Evolutionary conservation across 2,329 filamentous ascomycete genomes (phyloP), one percentile per base, ranked within the genome.

Genomic region (Botryotinia globosa): DNA sequence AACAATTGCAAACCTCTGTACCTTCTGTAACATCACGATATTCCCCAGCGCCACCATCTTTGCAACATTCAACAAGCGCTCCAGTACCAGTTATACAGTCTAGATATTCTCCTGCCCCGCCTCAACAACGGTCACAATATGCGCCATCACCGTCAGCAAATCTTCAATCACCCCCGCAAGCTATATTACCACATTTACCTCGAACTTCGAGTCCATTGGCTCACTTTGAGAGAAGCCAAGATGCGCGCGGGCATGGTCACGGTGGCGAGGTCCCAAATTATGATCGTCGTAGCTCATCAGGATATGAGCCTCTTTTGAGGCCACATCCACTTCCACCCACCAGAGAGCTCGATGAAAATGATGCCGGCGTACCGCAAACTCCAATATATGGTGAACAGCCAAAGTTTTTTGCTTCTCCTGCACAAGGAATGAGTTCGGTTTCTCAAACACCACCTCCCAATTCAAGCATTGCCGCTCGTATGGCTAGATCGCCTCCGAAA

Each of bases 151-250:
- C 77, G 18, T 76, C 78, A 63, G 51, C 51, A 5, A 16, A 67
- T n/a, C 74, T 73, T 63, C 66, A 75, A 69, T 66, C 88, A 8
- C 86, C 87, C 18, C 86, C 86, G 4, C 77, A 59, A 72, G 73
- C 77, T 18, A 66, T 77, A 54, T 82, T 90, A 58, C 83, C 88
- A 64, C 88, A 91, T 77, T 85, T 89, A 74, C 89, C 89, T 14
- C 84, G 89, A 75, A 91, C 89, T 2, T 91, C 89, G 2, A 91
- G 89, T 75, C 89, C 89, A 0, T 80, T 91, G 73, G 89, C 89
- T 9, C 88, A 91, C 76, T 90, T 73, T 73, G 89, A 91, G 79
- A 83, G 85, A 68, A 77, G 69, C 56, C 76, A 77, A 73, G 78
- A 80, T 42, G 71, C 61, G 34, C 73, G 77, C 29, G 71, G 75